Base-by-base conservation (phyloP, 768 basidiomycete species). In the Phylloporus sp. region DNA sequence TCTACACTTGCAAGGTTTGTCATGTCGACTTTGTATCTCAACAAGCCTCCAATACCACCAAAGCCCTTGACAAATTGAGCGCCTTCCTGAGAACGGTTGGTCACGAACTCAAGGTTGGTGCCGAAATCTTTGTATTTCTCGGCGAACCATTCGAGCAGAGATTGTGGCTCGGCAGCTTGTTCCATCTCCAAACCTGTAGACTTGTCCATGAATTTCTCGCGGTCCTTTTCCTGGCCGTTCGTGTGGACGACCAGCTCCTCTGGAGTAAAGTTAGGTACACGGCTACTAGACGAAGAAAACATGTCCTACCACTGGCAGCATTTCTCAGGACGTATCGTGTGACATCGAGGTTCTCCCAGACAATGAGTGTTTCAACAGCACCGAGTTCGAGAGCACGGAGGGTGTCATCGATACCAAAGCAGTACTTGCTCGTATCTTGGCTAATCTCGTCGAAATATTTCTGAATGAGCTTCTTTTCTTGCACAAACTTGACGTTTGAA, bases 391-490 rank as follows among this genome's bases (percentile, higher is more conserved):
- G 80, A 14, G 87, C 91, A 66, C 95, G 96, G 54, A 99, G 78
- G 1, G 95, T 98, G 63, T 99, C 96, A 14, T 90, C 90, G 52
- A 99, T 82, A 70, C 96, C 96, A 65, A 95, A 98, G 71, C 94
- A 96, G 72, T 95, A 97, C 67, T 85, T 90, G 59, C 82, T 90
- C 28, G 90, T 92, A 61, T 99, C 96, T 65, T 90, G 89, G 58
- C 93, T 95, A 71, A 99, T 99, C 71, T 99, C 96, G 61, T 98
- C 95, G 65, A 99, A 99, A 75, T 97, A 98, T 65, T 81, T 87
- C 67, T 98, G 94, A 58, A 99, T 98, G 39, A 99, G 81, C 66
- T 76, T 86, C 77, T 98, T 98, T 75, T 99, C 96, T 69, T 98
- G 95, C 27, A 99, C 95, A 59, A 99, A 98, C 67, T 99, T 99